Evolutionary conservation across 805 yeast species (phyloP).

Genomic region (Candida verbasci): DNA sequence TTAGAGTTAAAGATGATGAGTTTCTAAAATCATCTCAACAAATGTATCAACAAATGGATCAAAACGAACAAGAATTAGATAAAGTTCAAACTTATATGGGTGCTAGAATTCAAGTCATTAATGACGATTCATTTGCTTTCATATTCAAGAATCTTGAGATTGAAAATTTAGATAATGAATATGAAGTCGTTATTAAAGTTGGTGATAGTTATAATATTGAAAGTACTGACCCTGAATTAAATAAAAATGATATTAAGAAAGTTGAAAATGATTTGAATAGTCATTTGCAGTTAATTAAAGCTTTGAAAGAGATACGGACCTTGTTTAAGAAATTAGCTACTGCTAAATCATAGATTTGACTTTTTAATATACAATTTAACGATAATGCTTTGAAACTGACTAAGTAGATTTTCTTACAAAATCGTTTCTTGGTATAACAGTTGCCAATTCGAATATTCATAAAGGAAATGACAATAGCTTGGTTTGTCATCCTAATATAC

Average conservation of each 20-base stretch:
- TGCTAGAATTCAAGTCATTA: constrained; percentile 47
- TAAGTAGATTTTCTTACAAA: too few species aligned
- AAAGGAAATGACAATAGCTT: too few species aligned
- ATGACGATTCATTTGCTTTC: constrained; percentile 44
- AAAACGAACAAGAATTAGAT: constrained; percentile 48
- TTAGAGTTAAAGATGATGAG: constrained; percentile 11
- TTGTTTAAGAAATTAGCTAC: constrained; percentile 8
- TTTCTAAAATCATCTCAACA: constrained; percentile 27
- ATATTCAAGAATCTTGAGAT: constrained; percentile 47
- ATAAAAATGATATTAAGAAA: constrained; percentile 10
- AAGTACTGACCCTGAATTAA: constrained; percentile 35
- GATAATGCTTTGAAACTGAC: too few species aligned
- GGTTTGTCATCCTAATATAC: too few species aligned
- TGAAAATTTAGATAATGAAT: constrained; percentile 36
- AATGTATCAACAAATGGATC: constrained; percentile 39
- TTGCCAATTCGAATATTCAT: too few species aligned
- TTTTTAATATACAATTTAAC: too few species aligned
- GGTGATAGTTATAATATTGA: constrained; percentile 35
- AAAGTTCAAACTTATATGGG: constrained; percentile 55
- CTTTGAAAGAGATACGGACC: constrained; percentile 14
- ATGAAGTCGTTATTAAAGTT: constrained; percentile 43
- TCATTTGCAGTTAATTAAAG: constrained; percentile 23
- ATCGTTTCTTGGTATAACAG: too few species aligned
- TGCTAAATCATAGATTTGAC: too few species aligned
- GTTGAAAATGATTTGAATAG: constrained; percentile 21